phyloP scores from a whole-genome alignment of 2,329 filamentous ascomycete genomes.

The Neofusicoccum sp. region DNA sequence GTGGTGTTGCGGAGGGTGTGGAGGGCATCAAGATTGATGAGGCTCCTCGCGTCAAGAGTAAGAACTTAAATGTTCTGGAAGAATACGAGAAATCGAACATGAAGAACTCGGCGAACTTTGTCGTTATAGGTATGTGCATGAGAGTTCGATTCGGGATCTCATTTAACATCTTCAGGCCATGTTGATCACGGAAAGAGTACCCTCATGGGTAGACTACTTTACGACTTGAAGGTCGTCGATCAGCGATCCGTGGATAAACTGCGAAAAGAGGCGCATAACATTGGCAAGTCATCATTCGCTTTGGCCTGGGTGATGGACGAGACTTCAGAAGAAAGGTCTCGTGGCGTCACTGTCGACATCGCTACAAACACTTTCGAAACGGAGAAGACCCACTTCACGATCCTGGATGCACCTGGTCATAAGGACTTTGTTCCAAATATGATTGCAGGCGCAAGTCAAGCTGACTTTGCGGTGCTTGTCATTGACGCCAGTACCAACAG shows the following conservation, averaged over 20 bases:
- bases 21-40: slow-evolving; percentile 54
- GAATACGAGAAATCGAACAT: slow-evolving; percentile 75
- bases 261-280: slow-evolving; percentile 82
- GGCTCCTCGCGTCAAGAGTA: slow-evolving; percentile 61
- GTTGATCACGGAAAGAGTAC: slow-evolving; percentile 98
- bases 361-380: slow-evolving; percentile 95
- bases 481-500: slow-evolving; percentile 89
- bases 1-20: slow-evolving; percentile 51
- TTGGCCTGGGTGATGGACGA: slow-evolving; percentile 97
- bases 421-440: slow-evolving; percentile 97
- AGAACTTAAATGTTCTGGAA: slow-evolving; percentile 80
- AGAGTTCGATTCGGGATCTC: background rate
- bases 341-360: slow-evolving; percentile 95
- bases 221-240: slow-evolving; percentile 86
- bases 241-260: slow-evolving; percentile 88
- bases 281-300: slow-evolving; percentile 94
- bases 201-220: slow-evolving; percentile 90
- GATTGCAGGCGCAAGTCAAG: slow-evolving; percentile 95
- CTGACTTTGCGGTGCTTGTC: slow-evolving; percentile 92
- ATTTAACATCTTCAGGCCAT: slow-evolving; percentile 63
- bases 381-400: slow-evolving; percentile 82
- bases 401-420: slow-evolving; percentile 93
- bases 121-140: slow-evolving; percentile 74
- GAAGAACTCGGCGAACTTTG: slow-evolving; percentile 86
- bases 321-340: slow-evolving; percentile 81